Percentiles rank a stretch among this genome's conserved stretches.
Evolutionary conservation across 179 eudicot species (phyloP).

Genomic region (Nepenthes alata): DNA sequence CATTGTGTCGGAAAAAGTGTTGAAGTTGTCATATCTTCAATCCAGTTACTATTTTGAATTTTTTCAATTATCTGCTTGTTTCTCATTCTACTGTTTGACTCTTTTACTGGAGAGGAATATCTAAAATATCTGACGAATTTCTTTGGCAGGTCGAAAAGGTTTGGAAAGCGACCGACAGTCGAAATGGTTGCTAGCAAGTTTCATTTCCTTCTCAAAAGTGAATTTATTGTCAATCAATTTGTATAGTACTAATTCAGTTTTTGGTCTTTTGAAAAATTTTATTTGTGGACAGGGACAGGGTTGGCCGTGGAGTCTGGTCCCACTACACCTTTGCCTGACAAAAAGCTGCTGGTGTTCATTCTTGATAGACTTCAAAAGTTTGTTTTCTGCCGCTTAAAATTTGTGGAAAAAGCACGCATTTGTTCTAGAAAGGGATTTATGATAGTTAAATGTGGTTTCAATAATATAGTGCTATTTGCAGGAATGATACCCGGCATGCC

Average conservation of each 20-base stretch:
- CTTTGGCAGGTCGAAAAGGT: constrained; percentile 52
- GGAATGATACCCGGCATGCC: constrained; percentile 84
- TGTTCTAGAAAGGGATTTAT: neutral
- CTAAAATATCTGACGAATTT: neutral
- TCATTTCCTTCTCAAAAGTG: constrained; percentile 8
- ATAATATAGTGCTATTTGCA: constrained; percentile 11
- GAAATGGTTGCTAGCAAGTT: constrained; percentile 40
- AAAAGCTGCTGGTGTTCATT: constrained; percentile 71
- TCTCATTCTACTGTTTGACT: neutral
- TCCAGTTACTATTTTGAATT: constrained; percentile 10
- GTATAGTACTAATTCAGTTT: constrained; percentile 7
- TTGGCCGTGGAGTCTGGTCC: constrained; percentile 47
- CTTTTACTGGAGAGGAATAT: neutral
- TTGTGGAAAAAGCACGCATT: neutral
- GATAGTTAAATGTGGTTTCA: no score
- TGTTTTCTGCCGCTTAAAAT: constrained; percentile 2
- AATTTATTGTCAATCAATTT: neutral
- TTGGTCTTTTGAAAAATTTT: constrained; percentile 5
- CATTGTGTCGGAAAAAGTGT: constrained; percentile 18
- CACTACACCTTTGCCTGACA: constrained; percentile 80
- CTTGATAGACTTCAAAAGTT: constrained; percentile 96
- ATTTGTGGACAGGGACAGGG: constrained; percentile 44
- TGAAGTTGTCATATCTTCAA: constrained; percentile 39
- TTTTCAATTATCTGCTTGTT: neutral
- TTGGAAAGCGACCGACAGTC: constrained; percentile 51